Evolutionary conservation across 2,329 filamentous ascomycete species (phyloP).

Genomic region (Penicillium sp.): DNA sequence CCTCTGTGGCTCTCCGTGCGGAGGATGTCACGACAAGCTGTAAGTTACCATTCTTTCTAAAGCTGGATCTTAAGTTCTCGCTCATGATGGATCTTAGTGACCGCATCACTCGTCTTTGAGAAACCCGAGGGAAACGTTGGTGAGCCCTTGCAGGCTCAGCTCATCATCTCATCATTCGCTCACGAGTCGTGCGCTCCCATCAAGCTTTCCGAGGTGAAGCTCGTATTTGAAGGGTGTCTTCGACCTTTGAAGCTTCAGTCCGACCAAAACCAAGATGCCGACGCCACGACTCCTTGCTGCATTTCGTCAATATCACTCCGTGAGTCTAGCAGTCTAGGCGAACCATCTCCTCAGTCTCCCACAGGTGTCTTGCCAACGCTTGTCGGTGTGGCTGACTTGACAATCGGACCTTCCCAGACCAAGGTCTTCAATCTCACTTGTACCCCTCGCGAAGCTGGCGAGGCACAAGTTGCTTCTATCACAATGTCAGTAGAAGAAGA

Average conservation of each 20-base stretch:
- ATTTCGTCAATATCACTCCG: constrained; percentile 33
- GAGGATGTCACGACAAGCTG: constrained; percentile 46
- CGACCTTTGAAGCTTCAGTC: constrained; percentile 40
- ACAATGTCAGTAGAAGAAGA: constrained; percentile 59
- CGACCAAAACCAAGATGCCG: constrained; percentile 23
- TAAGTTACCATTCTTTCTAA: constrained; percentile 31
- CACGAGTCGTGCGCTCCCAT: constrained; percentile 44
- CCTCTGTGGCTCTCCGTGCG: constrained; percentile 44
- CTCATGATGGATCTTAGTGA: constrained; percentile 35
- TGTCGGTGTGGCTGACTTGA: constrained; percentile 57
- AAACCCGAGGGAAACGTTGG: constrained; percentile 54
- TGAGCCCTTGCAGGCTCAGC: constrained; percentile 52
- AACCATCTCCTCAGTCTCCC: constrained; percentile 30
- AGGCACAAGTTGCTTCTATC: constrained; percentile 60
- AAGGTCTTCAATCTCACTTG: constrained; percentile 66
- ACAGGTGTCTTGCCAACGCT: constrained; percentile 40
- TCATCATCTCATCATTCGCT: constrained; percentile 48
- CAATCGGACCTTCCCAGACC: constrained; percentile 59
- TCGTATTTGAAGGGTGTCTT: constrained; percentile 50
- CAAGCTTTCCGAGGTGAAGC: constrained; percentile 44
- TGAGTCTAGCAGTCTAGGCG: constrained; percentile 28
- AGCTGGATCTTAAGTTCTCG: constrained; percentile 1
- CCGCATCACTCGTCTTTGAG: constrained; percentile 49
- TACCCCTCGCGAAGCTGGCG: constrained; percentile 74
- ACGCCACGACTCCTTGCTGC: constrained; percentile 20